Evolutionary conservation across 805 yeast species (phyloP).

Genomic region (Kazachstania kunashirensis): DNA sequence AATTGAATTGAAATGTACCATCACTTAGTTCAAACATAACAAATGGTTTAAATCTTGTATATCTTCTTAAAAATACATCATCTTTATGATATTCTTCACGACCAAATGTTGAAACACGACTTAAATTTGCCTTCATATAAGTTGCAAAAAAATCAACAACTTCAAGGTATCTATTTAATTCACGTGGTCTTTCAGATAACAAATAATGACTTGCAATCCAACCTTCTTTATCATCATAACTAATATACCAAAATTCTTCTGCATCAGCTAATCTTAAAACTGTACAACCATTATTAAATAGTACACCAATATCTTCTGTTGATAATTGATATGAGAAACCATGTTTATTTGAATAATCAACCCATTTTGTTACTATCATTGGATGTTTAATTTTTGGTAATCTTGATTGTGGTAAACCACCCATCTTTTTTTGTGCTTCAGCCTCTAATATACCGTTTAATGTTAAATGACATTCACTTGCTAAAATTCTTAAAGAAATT

Average conservation of each 20-base stretch:
- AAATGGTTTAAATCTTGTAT: conserved; percentile 66
- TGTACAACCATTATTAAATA: conserved; percentile 78
- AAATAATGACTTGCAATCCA: conserved; percentile 45
- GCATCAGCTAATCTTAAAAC: conserved; percentile 61
- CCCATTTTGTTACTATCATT: conserved; percentile 84
- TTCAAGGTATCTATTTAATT: conserved; percentile 61
- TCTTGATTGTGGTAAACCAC: conserved; percentile 26
- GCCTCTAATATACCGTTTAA: conserved; percentile 37
- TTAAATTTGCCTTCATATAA: conserved; percentile 85
- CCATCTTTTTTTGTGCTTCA: conserved; percentile 38
- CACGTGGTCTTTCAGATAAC: conserved; percentile 35
- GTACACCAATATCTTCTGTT: conserved; percentile 81
- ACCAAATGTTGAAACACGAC: conserved; percentile 52
- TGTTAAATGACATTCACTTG: conserved; percentile 38
- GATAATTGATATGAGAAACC: conserved; percentile 91
- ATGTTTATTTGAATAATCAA: conserved; percentile 90
- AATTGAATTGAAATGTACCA: conserved; percentile 89
- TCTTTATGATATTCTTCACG: conserved; percentile 50
- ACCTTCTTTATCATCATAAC: conserved; percentile 39
- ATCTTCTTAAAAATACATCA: conserved; percentile 70
- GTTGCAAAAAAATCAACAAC: conserved; percentile 81
- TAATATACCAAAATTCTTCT: conserved; percentile 55
- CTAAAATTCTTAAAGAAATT: conserved; percentile 31
- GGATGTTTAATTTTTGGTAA: conserved; percentile 39
- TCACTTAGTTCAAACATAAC: conserved; percentile 91